Evolutionary conservation across 768 basidiomycete species (phyloP), one percentile per base, ranked within the genome.

Genomic region (Termitomyces sp.): DNA sequence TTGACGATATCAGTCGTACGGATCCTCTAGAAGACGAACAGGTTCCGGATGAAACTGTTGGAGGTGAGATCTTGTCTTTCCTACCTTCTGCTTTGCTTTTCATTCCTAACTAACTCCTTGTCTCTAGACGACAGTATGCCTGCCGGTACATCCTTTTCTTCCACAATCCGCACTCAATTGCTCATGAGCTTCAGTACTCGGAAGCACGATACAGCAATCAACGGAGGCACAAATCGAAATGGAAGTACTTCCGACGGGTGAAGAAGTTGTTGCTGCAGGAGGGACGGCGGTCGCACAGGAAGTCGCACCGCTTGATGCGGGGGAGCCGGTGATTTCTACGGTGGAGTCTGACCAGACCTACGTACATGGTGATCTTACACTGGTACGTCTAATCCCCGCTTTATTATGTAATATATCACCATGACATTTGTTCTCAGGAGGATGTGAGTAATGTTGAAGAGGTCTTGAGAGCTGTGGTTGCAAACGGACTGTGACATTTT

Each of bases 121-220:
- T 45, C 6, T 42, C 5, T 55, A 62, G 61, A 56, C 11, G 46
- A 60, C 42, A 50, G 34, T 47, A 45, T 53, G 27, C 52, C 52
- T 41, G 18, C 27, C 37, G 65, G 63, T 66, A 66, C 46, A 37
- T 61, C 31, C 13, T 37, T 62, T 60, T 48, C 57, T 59, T 31
- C 59, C 59, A 59, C 61, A 31, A 60, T 66, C 48, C 61, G 63
- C 48, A 58, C 61, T 13, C 55, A 57, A 59, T 59, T 66, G 63
- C 63, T 66, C 51, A 62, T 66, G 63, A 66, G 65, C 63, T 66
- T 64, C 59, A 63, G 59, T 62, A 58, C 61, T 57, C 58, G 62
- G 54, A 65, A 60, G 42, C 50, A 36, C 45, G 52, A 49, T 56
- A 15, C 56, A 30, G 3, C 47, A 18, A 13, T 47, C 33, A 50